Base-by-base conservation (phyloP, 176 grass and related monocot species). In the Guadua angustifolia region DNA sequence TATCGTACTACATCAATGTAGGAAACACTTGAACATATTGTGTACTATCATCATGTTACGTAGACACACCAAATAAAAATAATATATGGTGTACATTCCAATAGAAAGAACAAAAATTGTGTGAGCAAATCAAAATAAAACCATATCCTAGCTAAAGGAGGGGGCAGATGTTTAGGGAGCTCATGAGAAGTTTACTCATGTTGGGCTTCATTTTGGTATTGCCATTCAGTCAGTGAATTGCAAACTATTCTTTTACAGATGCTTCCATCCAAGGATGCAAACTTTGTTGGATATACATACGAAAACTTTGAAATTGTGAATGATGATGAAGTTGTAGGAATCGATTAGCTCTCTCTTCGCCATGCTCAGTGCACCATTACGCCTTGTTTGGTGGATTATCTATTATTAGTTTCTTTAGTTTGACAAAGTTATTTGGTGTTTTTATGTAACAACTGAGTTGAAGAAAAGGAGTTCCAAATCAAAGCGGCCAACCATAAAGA, bases 391-490 rank as follows among this genome's bases (percentile, higher is more conserved):
- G 38, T n/a, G 22, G 17, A 60, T 73, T 63, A 40, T 71, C 15
- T 66, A 33, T 47, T n/a, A n/a, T n/a, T n/a, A n/a, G n/a, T n/a
- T n/a, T n/a, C n/a, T 40, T 36, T 12, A 61, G 57, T 82, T 74
- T 95, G 47, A 89, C 69, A 83, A 49, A 33, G 24, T 59, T 63
- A 19, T 86, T 52, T 80, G 29, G 39, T 82, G 75, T 38, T n/a
- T 82, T 83, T 93, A 63, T 74, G 71, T 35, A 82, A 86, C 91
- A 99, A 91, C 93, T n/a, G 91, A 94, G 49, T 75, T 99, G 71
- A 95, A 94, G 93, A 99, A 99, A 87, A 99, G 91, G 81, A 99
- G n/a, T n/a, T n/a, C n/a, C n/a, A n/a, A n/a, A n/a, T n/a, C n/a
- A n/a, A n/a, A n/a, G n/a, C n/a, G n/a, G n/a, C n/a, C n/a, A n/a